phyloP scores from a whole-genome alignment of 768 basidiomycete species.

The Boletus speciosus region DNA sequence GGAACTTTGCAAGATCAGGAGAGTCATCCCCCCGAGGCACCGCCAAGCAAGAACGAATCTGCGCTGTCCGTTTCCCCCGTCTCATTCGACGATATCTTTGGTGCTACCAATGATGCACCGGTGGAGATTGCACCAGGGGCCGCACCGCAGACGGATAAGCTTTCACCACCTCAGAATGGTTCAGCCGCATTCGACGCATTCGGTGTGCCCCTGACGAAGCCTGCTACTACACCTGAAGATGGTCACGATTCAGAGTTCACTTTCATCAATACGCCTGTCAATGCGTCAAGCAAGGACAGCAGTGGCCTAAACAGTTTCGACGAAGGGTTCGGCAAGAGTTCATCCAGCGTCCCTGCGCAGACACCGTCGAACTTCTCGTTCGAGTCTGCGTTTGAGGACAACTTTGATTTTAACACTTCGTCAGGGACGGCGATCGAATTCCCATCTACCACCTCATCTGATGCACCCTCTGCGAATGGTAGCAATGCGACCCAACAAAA shows the following conservation, averaged over 20 bases:
- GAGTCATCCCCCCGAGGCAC: slow-evolving; percentile 15
- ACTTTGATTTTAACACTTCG: slow-evolving; percentile 58
- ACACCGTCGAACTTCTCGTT: slow-evolving; percentile 50
- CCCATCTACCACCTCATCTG: slow-evolving; percentile 25
- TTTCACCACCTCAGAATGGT: slow-evolving; percentile 13
- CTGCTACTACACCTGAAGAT: slow-evolving; percentile 15
- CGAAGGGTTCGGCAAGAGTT: slow-evolving; percentile 62
- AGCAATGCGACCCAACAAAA: slow-evolving; percentile 9
- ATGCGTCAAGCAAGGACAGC: slow-evolving; percentile 10
- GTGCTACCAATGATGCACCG: slow-evolving; percentile 25
- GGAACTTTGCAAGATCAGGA: slow-evolving; percentile 18
- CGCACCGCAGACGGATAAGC: slow-evolving; percentile 17
- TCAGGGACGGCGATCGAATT: slow-evolving; percentile 32
- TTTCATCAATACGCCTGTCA: slow-evolving; percentile 15
- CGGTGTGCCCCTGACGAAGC: slow-evolving; percentile 34
- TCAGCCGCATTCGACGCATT: slow-evolving; percentile 34
- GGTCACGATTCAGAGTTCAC: slow-evolving; percentile 20
- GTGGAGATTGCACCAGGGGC: slow-evolving; percentile 12
- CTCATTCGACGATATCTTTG: slow-evolving; percentile 61
- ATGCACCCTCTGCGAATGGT: slow-evolving; percentile 26
- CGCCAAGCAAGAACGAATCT: slow-evolving; percentile 13
- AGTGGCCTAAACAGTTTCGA: slow-evolving; percentile 61
- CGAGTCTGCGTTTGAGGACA: slow-evolving; percentile 59
- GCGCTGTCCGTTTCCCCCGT: slow-evolving; percentile 4
- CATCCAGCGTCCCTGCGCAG: slow-evolving; percentile 36